Evolutionary conservation across 495 filamentous ascomycete genomes (phyloP), one percentile per base, ranked within the genome.

Genomic region (Margaritispora aquatica): DNA sequence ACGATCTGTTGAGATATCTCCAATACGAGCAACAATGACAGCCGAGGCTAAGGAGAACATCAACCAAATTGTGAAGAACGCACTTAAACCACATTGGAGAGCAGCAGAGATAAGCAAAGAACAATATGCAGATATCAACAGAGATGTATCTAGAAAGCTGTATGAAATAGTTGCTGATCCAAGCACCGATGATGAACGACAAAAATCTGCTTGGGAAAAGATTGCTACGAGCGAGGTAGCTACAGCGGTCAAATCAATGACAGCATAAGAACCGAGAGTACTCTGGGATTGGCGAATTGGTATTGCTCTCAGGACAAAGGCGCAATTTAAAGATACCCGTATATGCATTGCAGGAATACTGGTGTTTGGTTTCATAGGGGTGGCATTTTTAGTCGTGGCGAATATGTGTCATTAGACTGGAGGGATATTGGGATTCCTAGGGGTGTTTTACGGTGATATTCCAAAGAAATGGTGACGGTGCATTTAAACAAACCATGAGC

Each of bases 51-150:
- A 96, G 68, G 78, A 88, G 51, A 88, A 83, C 58, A 85, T 96
- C 49, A 90, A 88, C 67, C 84, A 81, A 57, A 88, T 96, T 73
- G 92, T 96, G 51, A 84, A 86, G 26, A 73, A 77, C 21, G 88
- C 86, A 0, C 76, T 96, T 21, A 88, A 87, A 55, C 89, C 92
- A 21, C 82, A 88, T 62, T 95, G 77, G 77, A 75, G 88, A 60
- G 29, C 66, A 9, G 81, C 83, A 13, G 75, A 75, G 26, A 74
- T 96, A 10, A 85, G 84, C 29, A 85, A 89, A 64, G 86, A 95
- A 41, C 87, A 96, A 69, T 97, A 89, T 73, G 92, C 86, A 4
- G 82, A 85, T 48, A 92, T 96, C 73, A 96, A 96, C 69, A 84
- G 90, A 48, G 85, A 83, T 34, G 83, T 96, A 24, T 94, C 88